A percentile compares a stretch with the other conserved stretches of the same genome.
Conservation (phyloP, 352 stramenopile genomes). For the Phytophthora meadii region DNA sequence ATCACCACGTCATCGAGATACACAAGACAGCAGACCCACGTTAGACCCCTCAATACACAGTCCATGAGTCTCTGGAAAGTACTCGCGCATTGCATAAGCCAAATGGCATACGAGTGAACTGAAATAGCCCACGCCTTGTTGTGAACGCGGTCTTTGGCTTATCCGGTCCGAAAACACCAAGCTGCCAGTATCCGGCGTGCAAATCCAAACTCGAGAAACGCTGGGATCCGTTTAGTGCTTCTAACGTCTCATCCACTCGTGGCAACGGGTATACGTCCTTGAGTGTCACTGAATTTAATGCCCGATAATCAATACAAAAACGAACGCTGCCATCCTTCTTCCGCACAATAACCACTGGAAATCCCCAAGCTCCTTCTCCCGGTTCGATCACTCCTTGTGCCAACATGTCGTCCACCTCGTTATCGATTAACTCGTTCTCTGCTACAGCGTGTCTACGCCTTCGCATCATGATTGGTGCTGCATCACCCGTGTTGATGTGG, state of each 20-base stretch:
- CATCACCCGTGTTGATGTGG: slow-evolving; percentile 26
- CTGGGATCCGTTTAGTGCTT: too few relatives aligned
- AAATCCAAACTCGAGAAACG: too few relatives aligned
- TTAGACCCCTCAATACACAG: slow-evolving; percentile 23
- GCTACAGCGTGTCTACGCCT: slow-evolving; percentile 1
- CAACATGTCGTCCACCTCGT: slow-evolving; percentile 27
- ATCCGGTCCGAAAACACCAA: slow-evolving; percentile 5
- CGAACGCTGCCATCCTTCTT: slow-evolving; percentile 14
- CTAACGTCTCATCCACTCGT: too few relatives aligned
- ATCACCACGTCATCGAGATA: slow-evolving; percentile 38
- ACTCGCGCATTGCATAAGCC: slow-evolving; percentile 20
- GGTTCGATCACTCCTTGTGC: slow-evolving; percentile 16
- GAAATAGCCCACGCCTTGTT: slow-evolving; percentile 19
- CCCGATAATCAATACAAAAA: slow-evolving; percentile 35
- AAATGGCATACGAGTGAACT: slow-evolving; percentile 30
- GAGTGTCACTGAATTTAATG: slow-evolving; percentile 12
- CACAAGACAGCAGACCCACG: slow-evolving; percentile 29
- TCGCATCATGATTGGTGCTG: slow-evolving; percentile 20
- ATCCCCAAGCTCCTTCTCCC: slow-evolving; percentile 24
- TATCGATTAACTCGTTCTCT: slow-evolving; percentile 21
- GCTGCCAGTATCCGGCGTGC: too few relatives aligned
- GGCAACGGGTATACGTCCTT: slow-evolving; percentile 19
- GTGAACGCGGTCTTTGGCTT: slow-evolving; percentile 28
- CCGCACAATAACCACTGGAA: slow-evolving; percentile 24
- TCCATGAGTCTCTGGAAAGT: slow-evolving; percentile 42